These are phyloP conservation scores for Ophiocordyceps robertsii DNA, from an alignment of 2,329 filamentous ascomycete genomes.

Conservation along the genomic window DNA sequence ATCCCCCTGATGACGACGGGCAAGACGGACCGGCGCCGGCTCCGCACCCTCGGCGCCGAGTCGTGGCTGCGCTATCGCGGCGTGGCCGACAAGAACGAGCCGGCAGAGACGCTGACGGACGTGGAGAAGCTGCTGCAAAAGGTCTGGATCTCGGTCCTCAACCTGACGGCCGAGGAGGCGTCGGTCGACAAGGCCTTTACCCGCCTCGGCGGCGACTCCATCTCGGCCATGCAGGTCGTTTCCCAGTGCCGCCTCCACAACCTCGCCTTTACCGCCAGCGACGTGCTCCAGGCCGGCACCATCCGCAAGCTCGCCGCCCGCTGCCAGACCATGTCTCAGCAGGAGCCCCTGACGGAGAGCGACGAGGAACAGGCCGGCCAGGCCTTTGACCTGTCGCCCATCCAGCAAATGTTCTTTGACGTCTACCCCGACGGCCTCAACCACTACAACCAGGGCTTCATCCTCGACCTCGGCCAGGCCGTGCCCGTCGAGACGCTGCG, in stretches of 20 bases:
- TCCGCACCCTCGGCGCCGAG: conserved; percentile 3
- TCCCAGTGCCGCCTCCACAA: conserved; percentile 20
- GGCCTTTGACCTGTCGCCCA: conserved; percentile 27
- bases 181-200: conserved; percentile 21
- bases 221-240: conserved; percentile 17
- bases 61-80: background rate
- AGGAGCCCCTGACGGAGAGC: background rate
- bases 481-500: conserved; percentile 6
- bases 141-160: conserved; percentile 28
- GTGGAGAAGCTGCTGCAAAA: conserved; percentile 2
- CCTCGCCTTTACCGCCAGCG: conserved; percentile 15
- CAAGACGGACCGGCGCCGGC: conserved; percentile 5
- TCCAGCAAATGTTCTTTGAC: conserved; percentile 28
- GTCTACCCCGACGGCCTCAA: conserved; percentile 15
- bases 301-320: conserved; percentile 11
- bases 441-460: conserved; percentile 32
- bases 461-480: conserved; percentile 14
- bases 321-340: background rate
- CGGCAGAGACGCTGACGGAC: background rate
- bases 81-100: background rate
- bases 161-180: conserved; percentile 16
- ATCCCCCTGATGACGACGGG: conserved; percentile 6
- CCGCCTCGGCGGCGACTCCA: conserved; percentile 19
- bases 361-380: conserved; percentile 6
- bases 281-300: conserved; percentile 16